Evolutionary conservation across 192 early-diverging fungal genomes (phyloP).

Genomic region (Phycomyces nitens): DNA sequence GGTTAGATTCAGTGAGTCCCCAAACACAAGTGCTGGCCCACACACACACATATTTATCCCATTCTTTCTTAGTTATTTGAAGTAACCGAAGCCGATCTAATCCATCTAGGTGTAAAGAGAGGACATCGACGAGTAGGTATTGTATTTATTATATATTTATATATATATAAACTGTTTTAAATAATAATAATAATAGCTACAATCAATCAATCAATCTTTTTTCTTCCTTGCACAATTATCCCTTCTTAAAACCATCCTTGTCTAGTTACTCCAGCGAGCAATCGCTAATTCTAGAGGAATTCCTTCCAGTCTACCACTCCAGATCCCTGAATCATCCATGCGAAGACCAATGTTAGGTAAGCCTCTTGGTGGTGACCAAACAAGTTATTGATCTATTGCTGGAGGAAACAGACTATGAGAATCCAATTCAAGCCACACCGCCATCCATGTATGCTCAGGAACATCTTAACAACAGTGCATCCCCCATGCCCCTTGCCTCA

Average conservation of each 20-base stretch:
- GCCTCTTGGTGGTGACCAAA: background rate
- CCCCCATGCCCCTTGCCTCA: background rate
- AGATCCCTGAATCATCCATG: constrained; percentile 2
- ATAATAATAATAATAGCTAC: no score
- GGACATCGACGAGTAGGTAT: constrained; percentile 42
- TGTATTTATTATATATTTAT: background rate
- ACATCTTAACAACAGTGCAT: background rate
- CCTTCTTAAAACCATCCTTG: background rate
- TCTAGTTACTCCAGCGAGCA: constrained; percentile 40
- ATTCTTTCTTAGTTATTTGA: constrained; percentile 36
- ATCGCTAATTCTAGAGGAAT: constrained; percentile 30
- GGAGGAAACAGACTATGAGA: no score
- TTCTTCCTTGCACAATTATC: no score
- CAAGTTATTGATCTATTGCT: background rate
- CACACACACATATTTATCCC: no score
- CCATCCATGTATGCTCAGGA: no score
- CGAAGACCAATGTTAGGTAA: background rate
- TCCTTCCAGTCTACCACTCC: constrained; percentile 22
- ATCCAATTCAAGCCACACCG: no score
- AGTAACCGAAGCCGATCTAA: constrained; percentile 37
- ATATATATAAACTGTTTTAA: no score
- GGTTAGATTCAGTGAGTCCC: constrained; percentile 38
- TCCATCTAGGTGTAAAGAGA: constrained; percentile 36
- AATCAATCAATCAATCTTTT: no score
- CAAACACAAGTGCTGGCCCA: no score